Evolutionary conservation across 768 basidiomycete genomes (phyloP), one percentile per base, ranked within the genome.

Genomic region (Tremella yokohamensis): DNA sequence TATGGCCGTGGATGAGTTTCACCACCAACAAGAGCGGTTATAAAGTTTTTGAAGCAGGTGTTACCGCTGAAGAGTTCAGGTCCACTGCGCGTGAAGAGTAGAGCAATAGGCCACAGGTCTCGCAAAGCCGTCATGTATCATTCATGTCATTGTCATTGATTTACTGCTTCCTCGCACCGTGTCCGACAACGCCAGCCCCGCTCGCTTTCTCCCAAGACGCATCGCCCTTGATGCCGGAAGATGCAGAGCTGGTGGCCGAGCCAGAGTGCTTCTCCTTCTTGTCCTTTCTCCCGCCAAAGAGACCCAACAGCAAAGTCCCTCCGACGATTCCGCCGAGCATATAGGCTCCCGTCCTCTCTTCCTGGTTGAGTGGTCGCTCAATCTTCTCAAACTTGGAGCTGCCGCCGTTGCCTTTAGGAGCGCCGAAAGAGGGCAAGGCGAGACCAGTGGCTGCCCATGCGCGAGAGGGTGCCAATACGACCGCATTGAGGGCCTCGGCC

Each of bases 281-380:
- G 22, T 64, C 60, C 52, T 67, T 49, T 19, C 52, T 52, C 18
- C 47, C 57, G 48, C 62, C 58, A 15, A 37, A 49, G 2, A 66
- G 68, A 38, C 81, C 83, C 4, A 80, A 68, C 7, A 82, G 51
- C 77, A 82, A 81, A 0, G 83, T 83, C 3, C 81, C 79, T 8
- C 72, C 80, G 9, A 84, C 51, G 18, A 84, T 72, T 39, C 82
- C 82, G 15, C 81, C 72, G 18, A 85, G 66, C 13, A 79, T 64
- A 73, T 78, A 83, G n/a, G 81, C 60, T 1, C 84, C 84, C 40
- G 49, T 78, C 58, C 61, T 70, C 68, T 85, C 83, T 40, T 82
- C 80, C 9, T 60, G 58, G 57, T 80, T 79, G 42, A 76, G 52
- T 1, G 56, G 60, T 16, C 42, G 42, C 42, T 45, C 42, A 45